These are phyloP conservation scores for Scytalidium sp. DNA, from an alignment of 2,329 filamentous ascomycete species.

Conservation along the genomic window DNA sequence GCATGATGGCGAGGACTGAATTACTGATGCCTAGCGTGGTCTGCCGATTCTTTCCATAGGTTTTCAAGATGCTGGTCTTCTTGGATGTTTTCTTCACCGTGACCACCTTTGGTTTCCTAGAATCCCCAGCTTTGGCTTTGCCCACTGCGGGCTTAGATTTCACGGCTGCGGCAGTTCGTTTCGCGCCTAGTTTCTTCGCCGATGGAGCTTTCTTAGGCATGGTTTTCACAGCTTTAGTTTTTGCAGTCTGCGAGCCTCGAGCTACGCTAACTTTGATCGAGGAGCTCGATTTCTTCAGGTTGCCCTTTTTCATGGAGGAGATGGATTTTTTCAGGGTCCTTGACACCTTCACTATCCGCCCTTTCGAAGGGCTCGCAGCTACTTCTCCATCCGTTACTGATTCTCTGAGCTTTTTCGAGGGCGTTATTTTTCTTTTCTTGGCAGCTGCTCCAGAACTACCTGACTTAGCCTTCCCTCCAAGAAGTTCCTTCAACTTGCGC, in stretches of 20 bases:
- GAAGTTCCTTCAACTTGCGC: constrained; percentile 53
- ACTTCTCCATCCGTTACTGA: constrained; percentile 32
- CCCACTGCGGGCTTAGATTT: constrained; percentile 7
- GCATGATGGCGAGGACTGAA: constrained; percentile 16
- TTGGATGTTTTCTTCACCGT: constrained; percentile 17
- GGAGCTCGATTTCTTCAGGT: constrained; percentile 2
- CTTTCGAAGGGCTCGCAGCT: constrained; percentile 36
- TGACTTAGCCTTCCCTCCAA: constrained; percentile 31
- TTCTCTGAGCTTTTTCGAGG: constrained; percentile 27
- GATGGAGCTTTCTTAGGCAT: neutral
- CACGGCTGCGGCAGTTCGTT: neutral
- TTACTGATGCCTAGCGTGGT: constrained; percentile 18
- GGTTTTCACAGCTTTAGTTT: too few species aligned
- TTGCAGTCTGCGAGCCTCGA: neutral
- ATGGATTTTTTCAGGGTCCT: constrained; percentile 34
- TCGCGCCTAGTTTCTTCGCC: neutral
- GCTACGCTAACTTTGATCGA: neutral
- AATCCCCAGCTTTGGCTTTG: constrained; percentile 12
- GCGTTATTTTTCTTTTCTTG: constrained; percentile 46
- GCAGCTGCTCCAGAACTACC: constrained; percentile 14
- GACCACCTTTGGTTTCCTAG: constrained; percentile 11
- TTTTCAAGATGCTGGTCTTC: constrained; percentile 18
- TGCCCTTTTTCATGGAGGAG: constrained; percentile 16
- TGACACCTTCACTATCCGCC: constrained; percentile 29
- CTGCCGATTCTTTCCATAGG: constrained; percentile 17